Evolutionary conservation across 2,329 filamentous ascomycete genomes (phyloP), one percentile per base, ranked within the genome.

Genomic region (Dactylellina parvicollis): DNA sequence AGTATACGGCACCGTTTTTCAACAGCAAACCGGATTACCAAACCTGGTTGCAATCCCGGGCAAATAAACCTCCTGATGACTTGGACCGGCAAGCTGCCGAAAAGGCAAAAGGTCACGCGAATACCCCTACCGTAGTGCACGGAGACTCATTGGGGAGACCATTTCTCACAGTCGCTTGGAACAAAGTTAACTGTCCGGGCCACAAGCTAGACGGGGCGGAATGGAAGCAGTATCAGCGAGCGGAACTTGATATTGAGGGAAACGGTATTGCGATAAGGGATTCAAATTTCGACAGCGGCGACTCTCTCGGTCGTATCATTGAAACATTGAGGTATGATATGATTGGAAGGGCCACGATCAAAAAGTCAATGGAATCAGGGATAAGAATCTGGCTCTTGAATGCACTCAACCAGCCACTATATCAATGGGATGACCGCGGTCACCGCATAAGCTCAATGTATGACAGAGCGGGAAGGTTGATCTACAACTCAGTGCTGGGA

Each of bases 11-110:
- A 5, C 30, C 9, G 18, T 18, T 61, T 3, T 22, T 20, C 40
- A 14, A 16, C 44, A 22, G 26, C 14, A 52, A 50, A 7, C 74
- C 69, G 26, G 28, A 47, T 4, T 4, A 3, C 30, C 75, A 66
- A 8, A 71, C 71, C 1, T 76, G 75, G 76, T 56, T 16, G 3
- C 9, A 9, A 75, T 20, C 32, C 36, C 2, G 7, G n/a, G 20
- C 24, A 14, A 3, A 28, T 9, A n/a, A n/a, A n/a, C 20, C 20
- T 4, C 7, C 24, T 28, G 8, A 36, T 34, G 22, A 24, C 20
- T 10, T 44, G 14, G 55, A 61, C 7, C 9, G 4, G 22, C 2
- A 20, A 4, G 64, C 71, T 3, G 65, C 65, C 1, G 2, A n/a
- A 12, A 75, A 75, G 36, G 9, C 50, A 1, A 28, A 32, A 0